Base-by-base conservation (phyloP, 2,329 filamentous ascomycete genomes). In the Metarhizium robertsii region DNA sequence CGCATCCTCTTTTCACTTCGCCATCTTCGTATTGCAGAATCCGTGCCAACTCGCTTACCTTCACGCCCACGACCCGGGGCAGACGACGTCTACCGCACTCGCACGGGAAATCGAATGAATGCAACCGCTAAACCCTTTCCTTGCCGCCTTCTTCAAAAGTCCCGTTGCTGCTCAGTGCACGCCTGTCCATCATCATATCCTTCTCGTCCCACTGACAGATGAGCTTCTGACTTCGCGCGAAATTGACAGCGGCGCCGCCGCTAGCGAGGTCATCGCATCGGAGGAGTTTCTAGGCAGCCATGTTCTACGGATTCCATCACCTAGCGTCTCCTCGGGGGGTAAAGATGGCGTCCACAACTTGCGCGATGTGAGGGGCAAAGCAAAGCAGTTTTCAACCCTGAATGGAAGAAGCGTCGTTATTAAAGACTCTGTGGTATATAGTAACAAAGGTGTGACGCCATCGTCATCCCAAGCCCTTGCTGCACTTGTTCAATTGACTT, bases 61-160 rank as follows among this genome's bases (percentile, higher is more conserved):
- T 42, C 51, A 56, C 53, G 47, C 61, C 59, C 57, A 57, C 61
- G 58, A 57, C 58, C 60, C 53, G 61, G 59, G 62, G 62, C 63
- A 64, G 66, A 66, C 57, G 60, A 64, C 57, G 56, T 61, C 63
- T 60, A 61, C 65, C 55, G 62, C 60, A 55, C 56, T 63, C 60
- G 60, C 55, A 55, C 54, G 57, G 55, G 60, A 65, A 69, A 67
- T 63, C 69, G 71, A 71, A 67, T 73, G 71, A 73, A 96, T 96
- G 92, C 92, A 92, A 86, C 90, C 94, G 78, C 82, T 97, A 85
- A 99, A 99, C 77, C 94, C 94, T 72, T 97, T 96, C 76, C 82
- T 99, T 73, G 87, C 89, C 79, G 91, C 92, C 80, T 97, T 99
- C 85, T 96, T 96, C 82, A 91, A 90, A 79, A 97, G 91, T 83